Base-by-base conservation (phyloP, 257 asterid species). In the Cinchona pubescens region DNA sequence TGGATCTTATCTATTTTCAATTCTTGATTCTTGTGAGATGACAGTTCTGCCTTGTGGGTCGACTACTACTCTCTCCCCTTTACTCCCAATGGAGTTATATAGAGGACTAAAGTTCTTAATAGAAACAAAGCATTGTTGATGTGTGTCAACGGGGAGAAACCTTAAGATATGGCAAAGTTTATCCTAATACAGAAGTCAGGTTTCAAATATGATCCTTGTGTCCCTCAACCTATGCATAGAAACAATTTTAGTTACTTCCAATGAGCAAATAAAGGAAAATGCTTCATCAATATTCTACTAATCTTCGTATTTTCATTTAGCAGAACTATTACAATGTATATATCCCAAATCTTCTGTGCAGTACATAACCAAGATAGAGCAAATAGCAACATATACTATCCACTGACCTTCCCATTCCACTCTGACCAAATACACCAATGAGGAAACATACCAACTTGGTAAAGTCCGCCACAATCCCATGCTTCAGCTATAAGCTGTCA, bases 401-500 rank as follows among this genome's bases (percentile, higher is more conserved):
- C 61, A 61, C 87, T 71, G 77, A 91, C 99, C 96, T 95, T 92
- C 78, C 99, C 99, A 79, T 95, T 95, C 99, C 99, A 95, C 81
- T 95, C 99, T 19, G 97, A 95, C 99, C 99, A 95, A 76, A 90
- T 77, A 77, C 99, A 97, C 96, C 96, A 92, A 65, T 92, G 99
- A 55, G 99, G 97, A 82, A 95, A 95, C 74, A 29, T 70, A 66
- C 99, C 99, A 63, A 95, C 98, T 87, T 95, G 99, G 85, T 95
- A 95, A 66, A 95, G 98, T 80, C 99, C 99, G 76, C 98, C 99
- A 82, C 99, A 95, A 82, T 95, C 99, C 99, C 99, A 95, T 71
- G 98, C 97, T 87, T 95, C 99, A 58, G 99, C 99, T 79, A 95
- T 86, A 73, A 95, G 99, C 99, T 95, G 79, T 62, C 60, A 79